Evolutionary conservation across 106 monocot species (phyloP), one percentile per base, ranked within the genome.

Genomic region (Acanthochlamys bracteata): DNA sequence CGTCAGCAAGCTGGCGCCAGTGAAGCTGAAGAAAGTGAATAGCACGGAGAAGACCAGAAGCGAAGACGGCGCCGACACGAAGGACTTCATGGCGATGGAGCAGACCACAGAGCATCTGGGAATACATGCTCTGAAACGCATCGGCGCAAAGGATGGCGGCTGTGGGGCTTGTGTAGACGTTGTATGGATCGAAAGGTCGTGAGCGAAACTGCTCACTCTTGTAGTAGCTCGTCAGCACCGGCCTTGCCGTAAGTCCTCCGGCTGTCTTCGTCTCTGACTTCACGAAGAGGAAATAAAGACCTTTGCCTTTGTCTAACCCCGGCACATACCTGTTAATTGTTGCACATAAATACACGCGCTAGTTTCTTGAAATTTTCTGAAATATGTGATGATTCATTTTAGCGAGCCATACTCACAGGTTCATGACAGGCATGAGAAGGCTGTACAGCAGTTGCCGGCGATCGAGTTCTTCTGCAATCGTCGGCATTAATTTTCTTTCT

Each of bases 1-100:
- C 85, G 24, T 20, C 21, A 4, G 78, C 71, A 52, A 85, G 74
- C 23, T 72, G 19, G 22, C 69, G 54, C 73, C 76, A 82, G 71
- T 86, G 59, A 19, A 86, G 79, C 62, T 82, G 82, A 54, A 86
- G 79, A 71, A 86, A 86, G 43, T 79, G 86, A 66, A 86, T 79
- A 22, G 82, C 78, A 24, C 86, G 82, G 61, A 82, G 78, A 47
- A 86, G 75, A 57, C 86, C 86, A n/a, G 86, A 86, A 42, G 86
- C 82, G 62, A 86, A 86, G 42, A 86, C 82, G 24, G 82, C 79
- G 20, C 86, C 86, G 42, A 76, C 71, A 58, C 82, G 86, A 53
- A 86, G 76, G 53, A 86, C 82, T 26, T 79, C 61, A 42, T 45
- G 64, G 57, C 86, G 82, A 26, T 82, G 64, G 55, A 58, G 57